These are phyloP conservation scores for Rhynchospora tenuis DNA, from an alignment of 176 grass and related monocot genomes.

Conservation along the genomic window DNA sequence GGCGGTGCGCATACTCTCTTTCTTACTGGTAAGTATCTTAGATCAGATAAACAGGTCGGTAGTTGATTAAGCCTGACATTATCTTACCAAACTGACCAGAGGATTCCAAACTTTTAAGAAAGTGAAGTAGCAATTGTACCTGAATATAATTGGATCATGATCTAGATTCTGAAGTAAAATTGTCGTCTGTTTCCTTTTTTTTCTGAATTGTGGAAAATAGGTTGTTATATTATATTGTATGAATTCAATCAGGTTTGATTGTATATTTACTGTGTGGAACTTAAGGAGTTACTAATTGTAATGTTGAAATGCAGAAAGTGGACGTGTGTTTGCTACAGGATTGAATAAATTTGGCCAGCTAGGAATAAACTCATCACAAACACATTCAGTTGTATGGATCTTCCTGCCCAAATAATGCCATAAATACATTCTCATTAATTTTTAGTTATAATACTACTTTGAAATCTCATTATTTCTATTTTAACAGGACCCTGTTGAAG, in stretches of 20 bases:
- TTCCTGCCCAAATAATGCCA: conserved; percentile 3
- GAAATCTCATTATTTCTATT: conserved; percentile 7
- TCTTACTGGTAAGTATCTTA: conserved; percentile 41
- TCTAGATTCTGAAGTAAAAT: neutral
- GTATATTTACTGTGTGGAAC: neutral
- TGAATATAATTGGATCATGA: neutral
- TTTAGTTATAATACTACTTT: neutral
- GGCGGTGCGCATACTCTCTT: conserved; percentile 93
- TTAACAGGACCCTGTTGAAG: conserved; percentile 66
- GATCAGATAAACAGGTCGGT: neutral
- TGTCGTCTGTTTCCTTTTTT: neutral
- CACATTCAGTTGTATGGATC: conserved; percentile 49
- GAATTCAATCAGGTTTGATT: neutral
- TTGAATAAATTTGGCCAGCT: conserved; percentile 89
- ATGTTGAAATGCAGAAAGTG: conserved; percentile 39
- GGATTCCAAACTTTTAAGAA: neutral
- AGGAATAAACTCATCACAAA: conserved; percentile 47
- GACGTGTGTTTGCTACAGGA: conserved; percentile 72
- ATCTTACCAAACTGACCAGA: neutral
- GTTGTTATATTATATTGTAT: neutral
- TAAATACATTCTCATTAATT: neutral
- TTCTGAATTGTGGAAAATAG: neutral
- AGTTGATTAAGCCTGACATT: neutral
- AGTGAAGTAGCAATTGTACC: neutral
- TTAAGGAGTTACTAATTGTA: neutral